Evolutionary conservation across 371 early-diverging fungal genomes (phyloP).

Genomic region (Fennellomyces sp.): DNA sequence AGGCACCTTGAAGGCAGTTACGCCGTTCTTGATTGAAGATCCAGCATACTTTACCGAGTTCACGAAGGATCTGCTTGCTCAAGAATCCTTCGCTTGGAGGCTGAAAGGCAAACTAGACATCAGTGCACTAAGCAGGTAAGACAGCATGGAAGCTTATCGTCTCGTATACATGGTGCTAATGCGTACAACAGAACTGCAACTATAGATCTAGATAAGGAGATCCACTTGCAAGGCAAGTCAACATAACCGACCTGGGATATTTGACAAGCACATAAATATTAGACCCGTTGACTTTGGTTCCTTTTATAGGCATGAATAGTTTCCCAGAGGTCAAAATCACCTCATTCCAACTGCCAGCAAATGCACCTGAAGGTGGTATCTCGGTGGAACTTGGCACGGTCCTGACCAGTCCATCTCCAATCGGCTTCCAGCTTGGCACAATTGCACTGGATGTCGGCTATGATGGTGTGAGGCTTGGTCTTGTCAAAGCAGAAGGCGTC

Average conservation of each 20-base stretch:
- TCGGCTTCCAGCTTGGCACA: constrained; percentile 57
- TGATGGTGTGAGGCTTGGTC: constrained; percentile 48
- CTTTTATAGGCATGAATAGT: constrained; percentile 43
- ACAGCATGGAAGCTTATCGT: constrained; percentile 36
- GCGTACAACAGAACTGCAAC: constrained; percentile 37
- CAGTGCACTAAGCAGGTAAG: constrained; percentile 55
- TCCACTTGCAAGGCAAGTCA: constrained; percentile 24
- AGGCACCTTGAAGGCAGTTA: constrained; percentile 34
- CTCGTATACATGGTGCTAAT: constrained; percentile 29
- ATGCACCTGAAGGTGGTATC: constrained; percentile 59
- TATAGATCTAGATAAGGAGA: constrained; percentile 40
- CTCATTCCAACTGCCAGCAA: constrained; percentile 53
- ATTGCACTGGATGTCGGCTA: constrained; percentile 46
- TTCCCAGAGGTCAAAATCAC: constrained; percentile 54
- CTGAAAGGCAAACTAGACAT: constrained; percentile 61
- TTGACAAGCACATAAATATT: no score
- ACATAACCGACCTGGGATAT: no score
- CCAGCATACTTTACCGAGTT: constrained; percentile 42
- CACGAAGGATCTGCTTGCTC: constrained; percentile 52
- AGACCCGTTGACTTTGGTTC: constrained; percentile 2
- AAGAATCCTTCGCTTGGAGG: constrained; percentile 55
- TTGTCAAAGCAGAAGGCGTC: constrained; percentile 43
- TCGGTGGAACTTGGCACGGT: constrained; percentile 49
- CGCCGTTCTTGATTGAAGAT: constrained; percentile 45
- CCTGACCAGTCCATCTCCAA: constrained; percentile 57